Conservation (phyloP, 2,329 filamentous ascomycete genomes). For the Nannizzia gypsea region DNA sequence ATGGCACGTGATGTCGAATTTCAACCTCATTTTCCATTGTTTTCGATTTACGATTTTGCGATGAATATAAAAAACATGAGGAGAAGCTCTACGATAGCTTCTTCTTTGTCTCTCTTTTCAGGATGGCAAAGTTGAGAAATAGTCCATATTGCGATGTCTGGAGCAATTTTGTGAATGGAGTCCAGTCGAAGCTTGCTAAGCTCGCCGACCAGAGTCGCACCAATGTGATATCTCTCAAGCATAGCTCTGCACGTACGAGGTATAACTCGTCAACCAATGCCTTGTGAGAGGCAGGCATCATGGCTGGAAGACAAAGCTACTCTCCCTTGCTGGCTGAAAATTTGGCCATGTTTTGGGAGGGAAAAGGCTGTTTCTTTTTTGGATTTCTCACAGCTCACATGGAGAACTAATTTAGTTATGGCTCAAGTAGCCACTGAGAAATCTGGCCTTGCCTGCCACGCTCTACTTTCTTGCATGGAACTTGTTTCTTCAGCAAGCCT, state of each 20-base stretch:
- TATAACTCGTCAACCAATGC: background rate
- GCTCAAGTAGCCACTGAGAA: too few relatives aligned
- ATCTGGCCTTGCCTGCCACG: too few relatives aligned
- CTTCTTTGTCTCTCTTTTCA: too few relatives aligned
- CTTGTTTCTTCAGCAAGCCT: too few relatives aligned
- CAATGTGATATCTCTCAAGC: background rate
- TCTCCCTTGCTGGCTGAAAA: background rate
- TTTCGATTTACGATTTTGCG: too few relatives aligned
- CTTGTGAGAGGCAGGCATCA: background rate
- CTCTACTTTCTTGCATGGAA: too few relatives aligned
- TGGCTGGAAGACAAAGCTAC: background rate
- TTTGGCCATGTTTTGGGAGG: background rate
- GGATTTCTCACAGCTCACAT: background rate
- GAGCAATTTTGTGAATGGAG: too few relatives aligned
- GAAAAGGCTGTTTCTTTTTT: too few relatives aligned
- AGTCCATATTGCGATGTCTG: too few relatives aligned
- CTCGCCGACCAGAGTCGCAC: background rate
- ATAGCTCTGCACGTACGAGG: background rate
- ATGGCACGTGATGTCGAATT: background rate
- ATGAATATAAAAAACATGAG: too few relatives aligned
- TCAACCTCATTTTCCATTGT: background rate
- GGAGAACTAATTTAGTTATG: background rate
- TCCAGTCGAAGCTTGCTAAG: background rate
- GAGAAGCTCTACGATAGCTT: too few relatives aligned
- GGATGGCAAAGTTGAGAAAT: too few relatives aligned